Percentiles rank a stretch among this genome's conserved stretches.
These are phyloP conservation scores for Vigna reflexopilosa DNA, from an alignment of 306 rosid genomes.

Conservation along the genomic window DNA sequence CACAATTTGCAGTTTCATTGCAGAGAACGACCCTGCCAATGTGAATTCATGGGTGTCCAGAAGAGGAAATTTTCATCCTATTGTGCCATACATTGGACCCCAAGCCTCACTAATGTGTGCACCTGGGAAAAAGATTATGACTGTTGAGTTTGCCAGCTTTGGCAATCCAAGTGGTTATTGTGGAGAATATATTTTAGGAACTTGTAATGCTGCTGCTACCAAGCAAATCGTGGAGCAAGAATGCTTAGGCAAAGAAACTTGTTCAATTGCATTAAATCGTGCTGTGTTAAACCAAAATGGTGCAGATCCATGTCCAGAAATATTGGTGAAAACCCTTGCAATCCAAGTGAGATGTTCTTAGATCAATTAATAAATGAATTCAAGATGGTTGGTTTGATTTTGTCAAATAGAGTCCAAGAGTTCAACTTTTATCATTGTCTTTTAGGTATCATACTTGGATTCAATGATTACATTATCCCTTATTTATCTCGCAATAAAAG, in stretches of 20 bases:
- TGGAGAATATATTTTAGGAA: conserved; percentile 56
- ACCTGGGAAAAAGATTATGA: conserved; percentile 48
- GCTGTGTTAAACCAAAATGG: conserved; percentile 48
- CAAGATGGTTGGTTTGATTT: not conserved
- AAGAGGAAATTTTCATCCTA: conserved; percentile 37
- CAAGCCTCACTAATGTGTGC: conserved; percentile 60
- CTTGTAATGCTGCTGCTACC: conserved; percentile 47
- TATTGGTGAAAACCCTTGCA: conserved; percentile 56
- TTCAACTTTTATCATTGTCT: not conserved
- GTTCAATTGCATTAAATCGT: conserved; percentile 55
- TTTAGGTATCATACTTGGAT: not conserved
- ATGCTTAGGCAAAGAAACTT: conserved; percentile 64
- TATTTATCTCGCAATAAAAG: conserved; percentile 48
- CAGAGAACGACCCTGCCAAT: conserved; percentile 60
- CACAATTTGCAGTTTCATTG: conserved; percentile 65
- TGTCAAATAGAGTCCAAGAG: not conserved
- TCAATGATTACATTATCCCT: not conserved
- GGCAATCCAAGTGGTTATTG: conserved; percentile 75
- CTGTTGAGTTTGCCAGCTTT: conserved; percentile 76
- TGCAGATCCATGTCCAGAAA: conserved; percentile 45
- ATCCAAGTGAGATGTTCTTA: conserved; percentile 65
- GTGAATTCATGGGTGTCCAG: conserved; percentile 66
- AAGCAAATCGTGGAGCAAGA: conserved; percentile 57
- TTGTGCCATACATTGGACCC: conserved; percentile 3
- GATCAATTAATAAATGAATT: not conserved